Percentiles rank a stretch among this genome's conserved stretches.
Conservation (phyloP, 2,329 filamentous ascomycete genomes). For the Pseudofabraea citricarpa region DNA sequence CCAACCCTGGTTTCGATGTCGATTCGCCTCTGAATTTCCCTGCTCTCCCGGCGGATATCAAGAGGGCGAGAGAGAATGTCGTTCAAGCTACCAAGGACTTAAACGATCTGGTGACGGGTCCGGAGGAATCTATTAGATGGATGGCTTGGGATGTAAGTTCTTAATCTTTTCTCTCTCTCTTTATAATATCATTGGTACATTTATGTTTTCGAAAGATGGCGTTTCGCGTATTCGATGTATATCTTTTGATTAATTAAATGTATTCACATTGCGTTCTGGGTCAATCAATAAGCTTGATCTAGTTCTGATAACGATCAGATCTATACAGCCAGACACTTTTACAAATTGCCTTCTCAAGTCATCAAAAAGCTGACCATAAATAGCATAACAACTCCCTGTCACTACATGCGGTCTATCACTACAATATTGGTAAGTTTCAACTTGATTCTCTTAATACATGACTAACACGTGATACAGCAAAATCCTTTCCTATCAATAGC, state of each 20-base stretch:
- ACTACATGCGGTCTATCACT: slow-evolving; percentile 45
- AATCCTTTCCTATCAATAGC: slow-evolving; percentile 42
- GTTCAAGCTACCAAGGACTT: slow-evolving; percentile 45
- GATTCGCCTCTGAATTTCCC: slow-evolving; percentile 42
- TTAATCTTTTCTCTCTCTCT: too few relatives aligned
- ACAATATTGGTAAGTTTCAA: slow-evolving; percentile 38
- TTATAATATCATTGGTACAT: slow-evolving; percentile 8
- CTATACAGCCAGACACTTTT: too few relatives aligned
- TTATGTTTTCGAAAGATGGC: too few relatives aligned
- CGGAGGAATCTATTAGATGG: slow-evolving; percentile 47
- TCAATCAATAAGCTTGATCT: too few relatives aligned
- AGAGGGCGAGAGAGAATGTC: slow-evolving; percentile 40
- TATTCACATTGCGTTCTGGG: too few relatives aligned
- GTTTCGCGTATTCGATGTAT: too few relatives aligned
- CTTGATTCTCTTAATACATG: background rate
- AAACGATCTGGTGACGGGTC: slow-evolving; percentile 41
- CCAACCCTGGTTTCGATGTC: slow-evolving; percentile 40
- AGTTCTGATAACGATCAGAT: too few relatives aligned
- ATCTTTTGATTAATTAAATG: too few relatives aligned
- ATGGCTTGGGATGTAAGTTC: slow-evolving; percentile 45
- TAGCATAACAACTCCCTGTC: slow-evolving; percentile 47
- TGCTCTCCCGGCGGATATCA: slow-evolving; percentile 39
- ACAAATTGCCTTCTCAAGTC: too few relatives aligned
- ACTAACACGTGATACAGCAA: slow-evolving; percentile 32
- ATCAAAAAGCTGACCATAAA: background rate